A percentile compares a stretch with the other conserved stretches of the same genome.
phyloP scores from a whole-genome alignment of 352 stramenopile species.

The Globisporangium polare region DNA sequence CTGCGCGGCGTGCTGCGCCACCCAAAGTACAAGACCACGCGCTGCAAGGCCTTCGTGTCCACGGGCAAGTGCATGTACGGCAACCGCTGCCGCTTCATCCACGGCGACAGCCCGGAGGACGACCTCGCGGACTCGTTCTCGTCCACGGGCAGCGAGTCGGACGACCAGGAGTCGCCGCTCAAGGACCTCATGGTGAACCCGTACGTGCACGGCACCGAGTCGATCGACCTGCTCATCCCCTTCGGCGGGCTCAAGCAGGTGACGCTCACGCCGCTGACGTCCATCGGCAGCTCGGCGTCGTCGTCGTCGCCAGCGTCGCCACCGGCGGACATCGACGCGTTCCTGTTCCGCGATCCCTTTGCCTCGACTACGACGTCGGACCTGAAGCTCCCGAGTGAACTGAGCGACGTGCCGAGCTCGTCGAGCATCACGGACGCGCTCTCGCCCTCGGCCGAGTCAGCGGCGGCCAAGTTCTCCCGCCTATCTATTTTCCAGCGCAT shows the following conservation, averaged over 20 bases:
- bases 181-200: constrained; percentile 69
- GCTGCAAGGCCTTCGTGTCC: constrained; percentile 84
- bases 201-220: constrained; percentile 49
- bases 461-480: constrained; percentile 55
- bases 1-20: constrained; percentile 83
- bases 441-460: constrained; percentile 30
- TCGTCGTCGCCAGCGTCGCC: constrained; percentile 21
- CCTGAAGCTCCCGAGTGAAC: constrained; percentile 25
- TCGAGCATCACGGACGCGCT: constrained; percentile 25
- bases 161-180: constrained; percentile 44
- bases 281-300: constrained; percentile 30
- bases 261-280: constrained; percentile 50
- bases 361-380: constrained; percentile 19
- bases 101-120: constrained; percentile 47
- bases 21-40: constrained; percentile 91
- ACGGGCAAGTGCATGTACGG: constrained; percentile 88
- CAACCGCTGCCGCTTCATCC: constrained; percentile 86
- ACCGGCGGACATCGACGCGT: constrained; percentile 17
- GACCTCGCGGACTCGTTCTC: constrained; percentile 37
- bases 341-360: constrained; percentile 52
- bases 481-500: constrained; percentile 83
- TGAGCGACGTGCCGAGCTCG: constrained; percentile 10
- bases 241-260: constrained; percentile 67
- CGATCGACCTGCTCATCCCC: constrained; percentile 58
- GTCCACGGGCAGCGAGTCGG: constrained; percentile 62